Evolutionary conservation across 495 filamentous ascomycete genomes (phyloP).

Genomic region (Aspergillus hancockii): DNA sequence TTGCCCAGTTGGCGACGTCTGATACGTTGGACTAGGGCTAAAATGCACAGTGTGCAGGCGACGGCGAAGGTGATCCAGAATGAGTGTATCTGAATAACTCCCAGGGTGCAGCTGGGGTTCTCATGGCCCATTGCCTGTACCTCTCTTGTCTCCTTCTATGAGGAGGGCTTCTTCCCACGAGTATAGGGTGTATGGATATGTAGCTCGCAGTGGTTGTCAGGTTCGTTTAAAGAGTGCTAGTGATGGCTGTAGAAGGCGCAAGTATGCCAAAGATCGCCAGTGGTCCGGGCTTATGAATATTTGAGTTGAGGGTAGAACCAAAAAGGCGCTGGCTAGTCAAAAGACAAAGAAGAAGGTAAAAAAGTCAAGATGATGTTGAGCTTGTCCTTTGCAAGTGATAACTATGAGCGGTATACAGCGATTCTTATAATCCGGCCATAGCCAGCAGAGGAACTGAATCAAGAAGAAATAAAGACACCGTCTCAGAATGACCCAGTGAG

Average conservation of each 20-base stretch:
- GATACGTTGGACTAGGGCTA: constrained; percentile 22
- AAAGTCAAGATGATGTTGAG: neutral
- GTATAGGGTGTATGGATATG: neutral
- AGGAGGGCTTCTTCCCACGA: neutral
- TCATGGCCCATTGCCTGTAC: constrained; percentile 19
- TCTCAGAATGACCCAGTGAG: constrained; percentile 12
- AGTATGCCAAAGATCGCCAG: neutral
- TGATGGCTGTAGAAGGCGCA: neutral
- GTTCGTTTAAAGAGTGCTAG: neutral
- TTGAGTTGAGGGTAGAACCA: neutral
- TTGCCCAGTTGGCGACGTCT: constrained; percentile 18
- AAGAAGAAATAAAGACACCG: constrained; percentile 7
- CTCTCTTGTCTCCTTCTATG: constrained; percentile 6
- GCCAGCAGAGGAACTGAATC: constrained; percentile 1
- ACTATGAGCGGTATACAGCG: constrained; percentile 3
- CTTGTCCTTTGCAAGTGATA: neutral
- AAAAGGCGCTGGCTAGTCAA: neutral
- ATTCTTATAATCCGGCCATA: constrained; percentile 11
- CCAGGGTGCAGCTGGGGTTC: constrained; percentile 15
- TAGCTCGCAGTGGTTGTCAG: neutral
- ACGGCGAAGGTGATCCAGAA: constrained; percentile 20
- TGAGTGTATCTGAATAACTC: constrained; percentile 15
- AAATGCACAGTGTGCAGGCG: constrained; percentile 22
- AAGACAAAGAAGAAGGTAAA: neutral
- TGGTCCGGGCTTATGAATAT: neutral